Base-by-base conservation (phyloP, 1,139 yeast genomes). In the Saccharomyces hybrid region DNA sequence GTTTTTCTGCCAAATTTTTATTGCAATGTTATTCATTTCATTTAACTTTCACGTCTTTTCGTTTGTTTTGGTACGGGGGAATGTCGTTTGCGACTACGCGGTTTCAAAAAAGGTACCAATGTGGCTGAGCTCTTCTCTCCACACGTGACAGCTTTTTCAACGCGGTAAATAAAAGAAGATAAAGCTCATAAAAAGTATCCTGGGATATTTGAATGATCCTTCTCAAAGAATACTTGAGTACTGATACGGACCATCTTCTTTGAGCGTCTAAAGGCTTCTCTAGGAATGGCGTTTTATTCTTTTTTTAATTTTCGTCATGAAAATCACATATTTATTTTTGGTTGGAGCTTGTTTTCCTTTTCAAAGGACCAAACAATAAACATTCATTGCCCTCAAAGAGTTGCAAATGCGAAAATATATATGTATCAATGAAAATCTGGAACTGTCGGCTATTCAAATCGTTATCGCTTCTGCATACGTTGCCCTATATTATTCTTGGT, bases 71-170 rank as follows among this genome's bases (percentile, higher is more conserved):
- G 44, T 38, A 38, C 44, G 44, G 44, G 44, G 44, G 44, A 38
- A 38, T 38, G 44, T 38, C 44, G 44, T 38, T 38, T 38, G n/a
- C 44, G 44, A 38, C 44, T 38, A 38, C 44, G 44, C 44, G 44
- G 25, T 38, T 38, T 38, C 25, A 11, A 38, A 38, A 38, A 6
- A 8, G 5, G 13, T 38, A 3, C 20, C 25, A 38, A 38, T 38
- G 44, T 38, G 44, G 44, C 44, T 38, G 44, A 38, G 44, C 11
- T 9, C 26, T 6, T 7, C n/a, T 7, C 14, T 7, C 44, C 44
- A 38, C 25, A 38, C 25, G 44, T 38, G 44, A 38, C 2, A 38
- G 41, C 25, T 7, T 38, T 38, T 5, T 2, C 9, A 0, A 38
- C 25, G 23, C 44, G 44, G 20, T 27, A 9, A 27, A 7, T 9